Conservation (phyloP, 768 basidiomycete genomes). For the Lactarius tabidus region DNA sequence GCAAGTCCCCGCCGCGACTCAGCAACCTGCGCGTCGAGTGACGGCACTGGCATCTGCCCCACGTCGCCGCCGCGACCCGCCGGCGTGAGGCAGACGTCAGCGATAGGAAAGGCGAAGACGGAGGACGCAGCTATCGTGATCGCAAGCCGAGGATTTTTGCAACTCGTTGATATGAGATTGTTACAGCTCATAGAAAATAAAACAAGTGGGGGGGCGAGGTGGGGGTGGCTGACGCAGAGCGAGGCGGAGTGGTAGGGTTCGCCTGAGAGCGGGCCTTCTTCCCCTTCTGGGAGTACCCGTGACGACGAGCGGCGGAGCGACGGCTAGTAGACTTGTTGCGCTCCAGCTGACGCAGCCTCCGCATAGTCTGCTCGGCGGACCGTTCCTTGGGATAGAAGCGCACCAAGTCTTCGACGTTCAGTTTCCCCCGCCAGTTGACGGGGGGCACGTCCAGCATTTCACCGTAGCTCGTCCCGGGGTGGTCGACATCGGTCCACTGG, state of each 20-base stretch:
- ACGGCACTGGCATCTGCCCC: constrained; percentile 10
- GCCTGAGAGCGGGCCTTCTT: background rate
- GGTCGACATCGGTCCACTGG: constrained; percentile 4
- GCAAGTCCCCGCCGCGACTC: constrained; percentile 18
- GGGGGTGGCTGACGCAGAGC: background rate
- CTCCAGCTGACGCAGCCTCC: background rate
- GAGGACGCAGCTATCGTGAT: constrained; percentile 10
- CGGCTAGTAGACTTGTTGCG: background rate
- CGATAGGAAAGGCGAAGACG: background rate
- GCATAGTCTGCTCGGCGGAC: background rate
- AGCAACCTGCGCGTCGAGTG: constrained; percentile 4
- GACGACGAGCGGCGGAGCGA: background rate
- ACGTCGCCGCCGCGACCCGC: constrained; percentile 19
- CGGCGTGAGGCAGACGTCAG: constrained; percentile 14
- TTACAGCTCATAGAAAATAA: background rate
- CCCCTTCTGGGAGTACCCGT: background rate
- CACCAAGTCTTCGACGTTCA: background rate
- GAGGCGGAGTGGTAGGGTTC: background rate
- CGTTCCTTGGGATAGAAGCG: constrained; percentile 6
- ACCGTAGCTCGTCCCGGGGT: background rate
- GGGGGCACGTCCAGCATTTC: constrained; percentile 2
- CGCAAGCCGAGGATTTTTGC: background rate
- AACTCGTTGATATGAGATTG: background rate
- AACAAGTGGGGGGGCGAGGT: background rate
- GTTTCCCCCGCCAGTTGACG: background rate